phyloP scores from a whole-genome alignment of 1,284 basidiomycete species.

The Heterobasidion parviporum region DNA sequence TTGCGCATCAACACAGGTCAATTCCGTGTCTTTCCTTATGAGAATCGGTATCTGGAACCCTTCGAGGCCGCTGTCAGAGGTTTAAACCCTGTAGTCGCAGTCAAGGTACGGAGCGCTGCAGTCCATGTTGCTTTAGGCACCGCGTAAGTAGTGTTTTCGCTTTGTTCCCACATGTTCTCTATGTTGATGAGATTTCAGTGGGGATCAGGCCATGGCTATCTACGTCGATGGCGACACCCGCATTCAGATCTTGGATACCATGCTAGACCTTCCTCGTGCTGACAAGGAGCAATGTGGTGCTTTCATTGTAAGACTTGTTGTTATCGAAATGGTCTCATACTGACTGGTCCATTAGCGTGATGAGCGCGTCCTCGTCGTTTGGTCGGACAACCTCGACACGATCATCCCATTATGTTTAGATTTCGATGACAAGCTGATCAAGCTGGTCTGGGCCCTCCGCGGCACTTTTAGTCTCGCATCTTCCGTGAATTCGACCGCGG shows the following conservation, averaged over 20 bases:
- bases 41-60: slow-evolving; percentile 47
- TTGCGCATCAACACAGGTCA: slow-evolving; percentile 51
- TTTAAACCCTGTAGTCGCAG: slow-evolving; percentile 74
- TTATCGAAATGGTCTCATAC: too few species aligned
- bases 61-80: slow-evolving; percentile 63
- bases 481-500: too few species aligned
- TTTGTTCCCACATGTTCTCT: neutral
- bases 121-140: slow-evolving; percentile 70
- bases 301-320: slow-evolving; percentile 49
- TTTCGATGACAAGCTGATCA: slow-evolving; percentile 74
- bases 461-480: slow-evolving; percentile 15
- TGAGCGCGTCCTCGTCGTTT: slow-evolving; percentile 67
- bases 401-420: slow-evolving; percentile 58
- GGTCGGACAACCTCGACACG: slow-evolving; percentile 68
- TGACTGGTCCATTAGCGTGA: slow-evolving; percentile 38
- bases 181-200: too few species aligned
- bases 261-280: slow-evolving; percentile 54
- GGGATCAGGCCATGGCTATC: slow-evolving; percentile 37
- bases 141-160: slow-evolving; percentile 38
- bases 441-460: slow-evolving; percentile 70
- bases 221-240: slow-evolving; percentile 49
- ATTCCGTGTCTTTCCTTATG: slow-evolving; percentile 67
- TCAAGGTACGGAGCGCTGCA: slow-evolving; percentile 72
- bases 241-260: slow-evolving; percentile 60
- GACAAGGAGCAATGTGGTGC: slow-evolving; percentile 83